A percentile compares a stretch with the other conserved stretches of the same genome.
These are phyloP conservation scores for Nakazawaea ernobii DNA, from an alignment of 805 yeast genomes.

Conservation along the genomic window DNA sequence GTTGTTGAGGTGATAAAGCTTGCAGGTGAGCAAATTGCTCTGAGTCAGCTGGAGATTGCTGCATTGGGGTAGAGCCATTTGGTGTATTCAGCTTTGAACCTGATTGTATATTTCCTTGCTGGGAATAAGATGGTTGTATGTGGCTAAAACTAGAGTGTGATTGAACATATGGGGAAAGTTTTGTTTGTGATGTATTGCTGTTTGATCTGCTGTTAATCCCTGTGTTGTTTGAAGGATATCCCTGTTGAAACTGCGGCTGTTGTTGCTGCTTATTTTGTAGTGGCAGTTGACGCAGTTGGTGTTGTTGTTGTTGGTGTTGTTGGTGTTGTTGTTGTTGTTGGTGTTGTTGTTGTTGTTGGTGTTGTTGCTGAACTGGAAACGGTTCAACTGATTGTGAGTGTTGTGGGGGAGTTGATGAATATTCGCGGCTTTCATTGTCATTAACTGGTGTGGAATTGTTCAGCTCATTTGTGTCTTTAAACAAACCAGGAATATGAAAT, in stretches of 20 bases:
- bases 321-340: not conserved
- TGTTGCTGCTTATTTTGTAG: not conserved
- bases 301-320: slow-evolving; percentile 4
- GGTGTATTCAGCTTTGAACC: slow-evolving; percentile 20
- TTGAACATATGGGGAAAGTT: slow-evolving; percentile 1
- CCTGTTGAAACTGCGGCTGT: slow-evolving; percentile 8
- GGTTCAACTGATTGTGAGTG: no score
- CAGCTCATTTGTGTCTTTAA: slow-evolving; percentile 24
- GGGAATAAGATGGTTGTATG: slow-evolving; percentile 3
- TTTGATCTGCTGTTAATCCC: slow-evolving; percentile 6
- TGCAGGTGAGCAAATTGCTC: slow-evolving; percentile 9
- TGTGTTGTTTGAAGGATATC: slow-evolving; percentile 4
- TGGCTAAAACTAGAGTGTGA: not conserved
- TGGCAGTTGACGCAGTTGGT: not conserved
- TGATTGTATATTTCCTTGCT: not conserved
- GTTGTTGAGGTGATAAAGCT: slow-evolving; percentile 13
- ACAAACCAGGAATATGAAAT: slow-evolving; percentile 68
- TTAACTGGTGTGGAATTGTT: slow-evolving; percentile 9
- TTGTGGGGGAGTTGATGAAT: slow-evolving; percentile 12
- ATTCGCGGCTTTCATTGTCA: slow-evolving; percentile 16
- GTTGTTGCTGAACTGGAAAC: not conserved
- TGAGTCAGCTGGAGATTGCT: slow-evolving; percentile 13
- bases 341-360: not conserved
- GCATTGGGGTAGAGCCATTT: slow-evolving; percentile 9
- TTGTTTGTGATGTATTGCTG: slow-evolving; percentile 1